Evolutionary conservation across 2,329 filamentous ascomycete species (phyloP).

Genomic region (Calonectria crousiana): DNA sequence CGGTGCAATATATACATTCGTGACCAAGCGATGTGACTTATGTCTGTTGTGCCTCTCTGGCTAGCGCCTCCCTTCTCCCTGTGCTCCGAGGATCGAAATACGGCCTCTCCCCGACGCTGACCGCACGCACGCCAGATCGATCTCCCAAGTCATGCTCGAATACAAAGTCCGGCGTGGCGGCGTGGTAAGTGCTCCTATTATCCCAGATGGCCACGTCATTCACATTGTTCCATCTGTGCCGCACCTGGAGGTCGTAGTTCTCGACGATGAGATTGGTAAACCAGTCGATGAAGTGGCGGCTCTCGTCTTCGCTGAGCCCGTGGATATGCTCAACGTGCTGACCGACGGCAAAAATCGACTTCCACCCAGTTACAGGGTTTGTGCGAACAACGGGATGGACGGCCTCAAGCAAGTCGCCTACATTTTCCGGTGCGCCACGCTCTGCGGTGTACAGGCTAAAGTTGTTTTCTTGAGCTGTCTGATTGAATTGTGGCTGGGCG

Average conservation of each 20-base stretch:
- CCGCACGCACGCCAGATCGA: neutral
- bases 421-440: slow-evolving; percentile 63
- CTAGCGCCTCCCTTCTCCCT: neutral
- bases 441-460: slow-evolving; percentile 57
- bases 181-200: slow-evolving; percentile 65
- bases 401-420: slow-evolving; percentile 59
- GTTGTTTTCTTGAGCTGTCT: slow-evolving; percentile 53
- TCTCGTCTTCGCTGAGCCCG: slow-evolving; percentile 60
- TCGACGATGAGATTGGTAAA: slow-evolving; percentile 62
- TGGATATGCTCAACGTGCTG: slow-evolving; percentile 64
- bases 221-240: slow-evolving; percentile 54
- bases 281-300: slow-evolving; percentile 59
- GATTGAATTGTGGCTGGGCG: slow-evolving; percentile 47
- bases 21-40: neutral
- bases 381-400: slow-evolving; percentile 67
- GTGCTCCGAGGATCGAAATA: slow-evolving; percentile 63
- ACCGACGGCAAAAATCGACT: slow-evolving; percentile 64
- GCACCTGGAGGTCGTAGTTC: slow-evolving; percentile 68
- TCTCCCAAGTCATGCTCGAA: neutral
- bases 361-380: slow-evolving; percentile 70
- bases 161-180: slow-evolving; percentile 61
- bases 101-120: slow-evolving; percentile 52
- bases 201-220: slow-evolving; percentile 69
- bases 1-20: neutral
- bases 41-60: neutral